Evolutionary conservation across 345 rosid species (phyloP), one percentile per base, ranked within the genome.

Genomic region (Rhizophora apiculata): DNA sequence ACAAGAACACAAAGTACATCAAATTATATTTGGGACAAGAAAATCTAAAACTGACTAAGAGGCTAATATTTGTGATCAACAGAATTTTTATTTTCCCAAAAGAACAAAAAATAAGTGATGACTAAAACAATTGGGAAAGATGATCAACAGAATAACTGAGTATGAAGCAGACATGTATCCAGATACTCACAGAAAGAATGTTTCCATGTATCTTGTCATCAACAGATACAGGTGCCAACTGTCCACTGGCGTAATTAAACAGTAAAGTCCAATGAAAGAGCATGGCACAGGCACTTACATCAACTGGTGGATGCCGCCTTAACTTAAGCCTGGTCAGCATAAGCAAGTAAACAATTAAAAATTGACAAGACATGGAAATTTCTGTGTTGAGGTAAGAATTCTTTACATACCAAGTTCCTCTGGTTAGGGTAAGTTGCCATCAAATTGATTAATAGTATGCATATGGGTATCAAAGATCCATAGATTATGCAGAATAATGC

Each of bases 181-280:
- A 75, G 55, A 76, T 70, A 82, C 97, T 88, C 82, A 95, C 99
- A 72, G 97, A 88, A 57, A 95, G 96, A 0, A 96, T 92, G 79
- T 92, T 92, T 74, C 99, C 97, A 72, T 89, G 92, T 60, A 95
- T 92, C 87, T 92, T 92, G 88, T 90, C 96, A 2, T 96, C 87
- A 79, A 92, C 92, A 63, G 89, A 81, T 75, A 92, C 97, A 27
- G 96, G 99, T 30, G 97, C 97, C 60, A 93, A 96, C 79, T 92
- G 97, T 63, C 96, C 97, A 39, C 99, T 92, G 87, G 81, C 87
- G 88, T 88, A 90, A 63, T 92, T 95, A 77, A 95, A 95, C 96
- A 88, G 83, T 76, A 68, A 34, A 34, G 37, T 34, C 37, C 72
- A 74, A 74, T 26, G 27, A 63, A 64, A 21, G 52, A 36, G 71